A percentile compares a stretch with the other conserved stretches of the same genome.
phyloP scores from a whole-genome alignment of 495 filamentous ascomycete species.

The Aspergillus steynii region DNA sequence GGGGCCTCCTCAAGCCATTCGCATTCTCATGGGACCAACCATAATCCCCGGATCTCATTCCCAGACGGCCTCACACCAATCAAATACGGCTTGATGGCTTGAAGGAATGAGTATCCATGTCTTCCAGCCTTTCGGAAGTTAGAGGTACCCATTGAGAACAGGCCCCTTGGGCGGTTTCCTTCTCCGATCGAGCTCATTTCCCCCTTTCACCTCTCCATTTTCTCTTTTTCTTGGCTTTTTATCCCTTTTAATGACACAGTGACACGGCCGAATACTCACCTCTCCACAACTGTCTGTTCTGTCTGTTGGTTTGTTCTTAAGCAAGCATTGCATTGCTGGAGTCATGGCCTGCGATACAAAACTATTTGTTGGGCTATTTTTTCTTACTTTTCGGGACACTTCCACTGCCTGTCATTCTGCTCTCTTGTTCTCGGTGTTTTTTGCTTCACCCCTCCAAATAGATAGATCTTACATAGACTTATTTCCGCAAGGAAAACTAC shows the following conservation, averaged over 20 bases:
- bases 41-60: neutral
- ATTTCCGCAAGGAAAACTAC: no score
- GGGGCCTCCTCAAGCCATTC: neutral
- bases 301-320: slow-evolving; percentile 1
- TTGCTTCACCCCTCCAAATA: no score
- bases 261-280: slow-evolving; percentile 8
- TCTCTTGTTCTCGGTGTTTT: neutral
- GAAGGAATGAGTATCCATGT: neutral
- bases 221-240: slow-evolving; percentile 6
- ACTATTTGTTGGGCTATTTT: neutral
- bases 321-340: slow-evolving; percentile 11
- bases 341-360: neutral
- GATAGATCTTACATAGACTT: no score
- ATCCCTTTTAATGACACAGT: slow-evolving; percentile 6
- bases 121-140: neutral
- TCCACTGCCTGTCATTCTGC: neutral
- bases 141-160: neutral
- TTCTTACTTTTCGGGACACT: neutral
- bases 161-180: slow-evolving; percentile 5
- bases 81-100: neutral
- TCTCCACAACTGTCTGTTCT: neutral
- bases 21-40: slow-evolving; percentile 4
- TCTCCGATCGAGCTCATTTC: slow-evolving; percentile 2
- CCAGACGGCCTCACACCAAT: neutral
- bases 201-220: neutral